Percentiles rank a stretch among this genome's conserved stretches.
Conservation (phyloP, 177 flowering plant genomes). For the Vitis hybrid region DNA sequence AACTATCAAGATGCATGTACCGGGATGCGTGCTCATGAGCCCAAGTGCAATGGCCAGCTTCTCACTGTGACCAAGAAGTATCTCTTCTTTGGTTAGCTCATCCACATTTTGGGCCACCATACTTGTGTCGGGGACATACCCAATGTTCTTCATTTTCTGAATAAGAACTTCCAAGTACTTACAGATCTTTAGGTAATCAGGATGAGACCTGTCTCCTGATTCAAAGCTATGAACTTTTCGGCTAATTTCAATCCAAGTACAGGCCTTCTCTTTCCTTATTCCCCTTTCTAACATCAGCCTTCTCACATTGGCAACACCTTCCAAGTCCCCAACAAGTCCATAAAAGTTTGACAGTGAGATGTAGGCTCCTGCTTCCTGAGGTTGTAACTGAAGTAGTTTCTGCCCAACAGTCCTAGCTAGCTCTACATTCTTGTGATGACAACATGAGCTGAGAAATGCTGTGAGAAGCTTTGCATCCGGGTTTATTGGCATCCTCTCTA, state of each 20-base stretch:
- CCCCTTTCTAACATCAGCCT: slow-evolving; percentile 41
- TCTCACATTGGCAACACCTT: slow-evolving; percentile 39
- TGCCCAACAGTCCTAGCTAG: slow-evolving; percentile 32
- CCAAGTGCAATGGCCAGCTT: slow-evolving; percentile 41
- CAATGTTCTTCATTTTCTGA: slow-evolving; percentile 27
- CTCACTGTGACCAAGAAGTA: slow-evolving; percentile 39
- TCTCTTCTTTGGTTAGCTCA: slow-evolving; percentile 31
- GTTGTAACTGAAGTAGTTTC: slow-evolving; percentile 31
- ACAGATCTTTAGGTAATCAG: slow-evolving; percentile 23
- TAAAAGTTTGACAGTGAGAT: slow-evolving; percentile 44
- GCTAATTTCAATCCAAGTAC: slow-evolving; percentile 39
- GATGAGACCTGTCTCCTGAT: slow-evolving; percentile 48
- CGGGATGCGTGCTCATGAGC: slow-evolving; percentile 29
- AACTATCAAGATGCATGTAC: slow-evolving; percentile 25
- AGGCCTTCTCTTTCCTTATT: slow-evolving; percentile 40
- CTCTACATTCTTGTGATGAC: slow-evolving; percentile 26
- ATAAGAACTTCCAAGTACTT: slow-evolving; percentile 21
- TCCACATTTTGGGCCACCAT: slow-evolving; percentile 41
- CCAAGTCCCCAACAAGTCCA: slow-evolving; percentile 39
- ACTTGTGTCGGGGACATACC: slow-evolving; percentile 37
- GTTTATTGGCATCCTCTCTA: slow-evolving; percentile 36
- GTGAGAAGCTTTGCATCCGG: slow-evolving; percentile 44
- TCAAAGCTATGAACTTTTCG: slow-evolving; percentile 39
- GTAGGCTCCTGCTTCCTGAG: slow-evolving; percentile 43
- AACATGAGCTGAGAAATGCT: slow-evolving; percentile 45